A percentile compares a stretch with the other conserved stretches of the same genome.
Conservation (phyloP, 495 filamentous ascomycete genomes). For the Aspergillus biplanus region DNA sequence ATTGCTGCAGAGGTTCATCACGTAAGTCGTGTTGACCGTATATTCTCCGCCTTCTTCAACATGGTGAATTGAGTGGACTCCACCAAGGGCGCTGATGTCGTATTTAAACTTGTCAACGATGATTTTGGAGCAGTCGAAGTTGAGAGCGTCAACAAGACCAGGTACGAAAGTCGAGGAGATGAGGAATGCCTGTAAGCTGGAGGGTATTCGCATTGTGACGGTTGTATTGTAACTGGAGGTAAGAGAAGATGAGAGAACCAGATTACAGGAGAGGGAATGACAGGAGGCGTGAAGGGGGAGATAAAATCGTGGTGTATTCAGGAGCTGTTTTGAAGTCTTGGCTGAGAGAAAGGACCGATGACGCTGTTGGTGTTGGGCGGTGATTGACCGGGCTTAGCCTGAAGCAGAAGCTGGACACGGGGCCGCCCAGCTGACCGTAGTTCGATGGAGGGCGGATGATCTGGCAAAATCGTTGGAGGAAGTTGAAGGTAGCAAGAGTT, state of each 20-base stretch:
- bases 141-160: constrained; percentile 45
- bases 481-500: background rate
- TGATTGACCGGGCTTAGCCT: constrained; percentile 15
- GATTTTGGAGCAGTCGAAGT: constrained; percentile 67
- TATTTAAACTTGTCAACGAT: constrained; percentile 60
- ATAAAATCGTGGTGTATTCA: background rate
- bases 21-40: constrained; percentile 76
- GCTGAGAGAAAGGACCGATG: constrained; percentile 10
- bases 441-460: constrained; percentile 10
- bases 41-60: constrained; percentile 50
- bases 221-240: background rate
- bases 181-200: constrained; percentile 27
- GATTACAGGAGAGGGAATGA: background rate
- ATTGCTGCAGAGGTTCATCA: constrained; percentile 78
- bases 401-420: constrained; percentile 10
- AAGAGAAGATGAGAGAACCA: constrained; percentile 10
- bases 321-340: background rate
- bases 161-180: constrained; percentile 53
- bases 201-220: constrained; percentile 47
- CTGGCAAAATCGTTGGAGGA: background rate
- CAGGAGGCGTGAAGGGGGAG: constrained; percentile 1
- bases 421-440: constrained; percentile 16
- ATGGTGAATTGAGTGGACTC: constrained; percentile 74
- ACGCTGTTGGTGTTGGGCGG: constrained; percentile 14
- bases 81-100: constrained; percentile 66